phyloP scores from a whole-genome alignment of 495 filamentous ascomycete species.

The Cercophora newfieldiana region DNA sequence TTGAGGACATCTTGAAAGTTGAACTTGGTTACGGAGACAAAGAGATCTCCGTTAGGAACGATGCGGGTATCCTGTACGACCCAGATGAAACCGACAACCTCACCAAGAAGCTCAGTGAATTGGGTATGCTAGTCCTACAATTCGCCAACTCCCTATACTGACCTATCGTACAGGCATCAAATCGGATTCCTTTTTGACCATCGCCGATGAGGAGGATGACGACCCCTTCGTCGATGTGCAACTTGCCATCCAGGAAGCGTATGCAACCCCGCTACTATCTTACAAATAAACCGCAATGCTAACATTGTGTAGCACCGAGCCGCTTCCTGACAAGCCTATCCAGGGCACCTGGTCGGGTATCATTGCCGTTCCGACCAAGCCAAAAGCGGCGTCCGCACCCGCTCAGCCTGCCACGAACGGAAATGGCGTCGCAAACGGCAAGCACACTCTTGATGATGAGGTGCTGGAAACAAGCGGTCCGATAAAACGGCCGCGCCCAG shows the following conservation, averaged over 20 bases:
- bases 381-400: constrained; percentile 36
- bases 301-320: constrained; percentile 33
- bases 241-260: constrained; percentile 59
- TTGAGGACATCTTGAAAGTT: constrained; percentile 67
- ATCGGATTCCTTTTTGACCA: constrained; percentile 73
- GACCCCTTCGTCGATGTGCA: constrained; percentile 80
- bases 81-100: constrained; percentile 86
- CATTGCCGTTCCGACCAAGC: constrained; percentile 48
- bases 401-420: constrained; percentile 35
- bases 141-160: constrained; percentile 13
- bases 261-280: constrained; percentile 24
- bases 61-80: constrained; percentile 78
- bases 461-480: constrained; percentile 18
- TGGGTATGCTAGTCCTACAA: constrained; percentile 53
- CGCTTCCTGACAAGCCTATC: constrained; percentile 41
- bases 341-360: constrained; percentile 32
- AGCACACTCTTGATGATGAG: constrained; percentile 12
- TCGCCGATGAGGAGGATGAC: constrained; percentile 84
- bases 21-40: constrained; percentile 76
- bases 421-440: constrained; percentile 29
- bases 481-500: constrained; percentile 40
- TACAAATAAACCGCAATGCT: not conserved
- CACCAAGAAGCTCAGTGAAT: constrained; percentile 71
- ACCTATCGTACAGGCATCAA: constrained; percentile 47
- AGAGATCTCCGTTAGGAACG: constrained; percentile 75